phyloP scores from a whole-genome alignment of 2,329 filamentous ascomycete species.

The Pyricularia pennisetigena region DNA sequence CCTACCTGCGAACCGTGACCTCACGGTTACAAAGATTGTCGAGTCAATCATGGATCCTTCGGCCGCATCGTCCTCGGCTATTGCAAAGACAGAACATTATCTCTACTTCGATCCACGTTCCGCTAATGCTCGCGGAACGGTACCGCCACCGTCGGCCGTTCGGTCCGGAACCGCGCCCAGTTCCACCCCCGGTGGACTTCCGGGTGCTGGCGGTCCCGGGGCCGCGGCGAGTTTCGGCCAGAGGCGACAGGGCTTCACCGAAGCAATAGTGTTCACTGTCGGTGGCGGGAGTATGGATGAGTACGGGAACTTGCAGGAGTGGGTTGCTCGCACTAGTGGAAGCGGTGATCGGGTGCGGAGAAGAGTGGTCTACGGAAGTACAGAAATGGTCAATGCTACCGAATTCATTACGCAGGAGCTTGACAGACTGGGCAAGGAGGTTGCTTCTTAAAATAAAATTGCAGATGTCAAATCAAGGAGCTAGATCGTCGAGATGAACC shows the following conservation, averaged over 20 bases:
- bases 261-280: conserved; percentile 88
- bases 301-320: conserved; percentile 94
- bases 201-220: conserved; percentile 39
- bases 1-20: conserved; percentile 87
- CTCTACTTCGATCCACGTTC: conserved; percentile 95
- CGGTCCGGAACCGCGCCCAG: conserved; percentile 28
- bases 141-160: conserved; percentile 66
- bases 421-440: conserved; percentile 51
- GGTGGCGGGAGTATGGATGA: conserved; percentile 98
- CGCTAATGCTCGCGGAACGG: conserved; percentile 83
- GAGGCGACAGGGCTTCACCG: conserved; percentile 76
- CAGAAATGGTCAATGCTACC: conserved; percentile 63
- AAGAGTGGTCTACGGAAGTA: conserved; percentile 90
- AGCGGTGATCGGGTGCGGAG: conserved; percentile 53
- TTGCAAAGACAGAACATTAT: conserved; percentile 93
- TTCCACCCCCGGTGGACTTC: conserved; percentile 32
- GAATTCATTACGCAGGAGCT: conserved; percentile 58
- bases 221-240: conserved; percentile 80
- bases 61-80: conserved; percentile 79
- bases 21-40: conserved; percentile 95
- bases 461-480: background rate
- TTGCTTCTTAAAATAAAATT: conserved; percentile 16
- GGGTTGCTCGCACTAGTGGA: conserved; percentile 70
- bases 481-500: background rate
- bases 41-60: conserved; percentile 97